Conservation (phyloP, 2,329 filamentous ascomycete species). For the Trichoderma sp. region DNA sequence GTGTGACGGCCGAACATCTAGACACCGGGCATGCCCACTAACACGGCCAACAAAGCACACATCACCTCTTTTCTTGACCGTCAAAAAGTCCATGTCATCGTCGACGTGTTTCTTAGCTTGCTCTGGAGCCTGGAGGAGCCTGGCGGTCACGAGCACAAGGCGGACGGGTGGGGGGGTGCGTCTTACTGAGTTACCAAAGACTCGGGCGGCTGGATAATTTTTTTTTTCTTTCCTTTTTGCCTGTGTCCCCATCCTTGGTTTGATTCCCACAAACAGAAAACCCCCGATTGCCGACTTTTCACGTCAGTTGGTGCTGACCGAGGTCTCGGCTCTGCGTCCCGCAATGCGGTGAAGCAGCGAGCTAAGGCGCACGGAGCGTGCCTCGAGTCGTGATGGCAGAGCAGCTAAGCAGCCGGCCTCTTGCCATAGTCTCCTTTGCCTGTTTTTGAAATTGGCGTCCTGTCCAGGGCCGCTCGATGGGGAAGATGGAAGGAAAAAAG, state of each 20-base stretch:
- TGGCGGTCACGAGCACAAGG: slow-evolving; percentile 8
- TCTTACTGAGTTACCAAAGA: not conserved
- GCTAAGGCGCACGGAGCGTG: not conserved
- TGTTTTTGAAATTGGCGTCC: not conserved
- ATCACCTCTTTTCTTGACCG: not conserved
- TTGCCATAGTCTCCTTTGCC: not conserved
- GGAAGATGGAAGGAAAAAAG: not conserved
- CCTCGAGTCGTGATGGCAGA: slow-evolving; percentile 10
- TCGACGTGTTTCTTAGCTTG: not conserved
- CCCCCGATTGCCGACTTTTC: slow-evolving; percentile 6
- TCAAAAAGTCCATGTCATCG: slow-evolving; percentile 11
- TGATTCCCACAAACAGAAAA: not conserved
- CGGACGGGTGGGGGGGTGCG: slow-evolving; percentile 1
- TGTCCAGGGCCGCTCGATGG: not conserved
- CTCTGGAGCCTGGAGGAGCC: not conserved
- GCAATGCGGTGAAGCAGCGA: slow-evolving; percentile 15
- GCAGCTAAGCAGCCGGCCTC: not conserved
- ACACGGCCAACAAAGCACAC: not conserved
- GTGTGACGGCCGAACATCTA: not conserved
- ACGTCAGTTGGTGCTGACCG: slow-evolving; percentile 7
- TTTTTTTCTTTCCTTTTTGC: not conserved
- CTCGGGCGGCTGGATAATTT: slow-evolving; percentile 1
- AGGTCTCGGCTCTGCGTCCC: slow-evolving; percentile 16
- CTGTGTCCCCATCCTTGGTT: not conserved
- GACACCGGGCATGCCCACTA: not conserved